Percentiles rank a stretch among this genome's conserved stretches.
These are phyloP conservation scores for Populus euphratica DNA, from an alignment of 345 rosid species.

Conservation along the genomic window DNA sequence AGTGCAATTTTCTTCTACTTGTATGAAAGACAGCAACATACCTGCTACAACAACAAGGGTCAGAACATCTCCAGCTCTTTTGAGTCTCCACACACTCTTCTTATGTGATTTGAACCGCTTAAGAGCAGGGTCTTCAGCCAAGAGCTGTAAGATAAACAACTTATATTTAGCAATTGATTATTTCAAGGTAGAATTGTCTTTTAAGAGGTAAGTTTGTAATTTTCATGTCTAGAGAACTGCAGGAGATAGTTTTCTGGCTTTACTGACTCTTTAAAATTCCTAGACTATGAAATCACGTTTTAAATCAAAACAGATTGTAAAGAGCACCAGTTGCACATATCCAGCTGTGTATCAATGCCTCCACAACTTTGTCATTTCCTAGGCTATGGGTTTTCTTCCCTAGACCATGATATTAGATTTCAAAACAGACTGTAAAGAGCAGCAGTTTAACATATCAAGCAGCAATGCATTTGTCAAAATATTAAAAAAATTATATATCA, in stretches of 20 bases:
- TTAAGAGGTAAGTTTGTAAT: background rate
- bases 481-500: background rate
- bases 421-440: background rate
- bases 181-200: background rate
- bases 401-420: background rate
- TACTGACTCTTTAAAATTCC: background rate
- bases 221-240: background rate
- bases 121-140: conserved; percentile 72
- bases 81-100: conserved; percentile 50
- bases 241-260: background rate
- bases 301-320: background rate
- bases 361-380: background rate
- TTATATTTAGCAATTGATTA: background rate
- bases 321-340: background rate
- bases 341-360: background rate
- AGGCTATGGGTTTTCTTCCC: background rate
- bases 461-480: background rate
- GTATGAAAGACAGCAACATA: conserved; percentile 20
- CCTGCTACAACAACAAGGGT: conserved; percentile 85
- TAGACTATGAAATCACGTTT: background rate
- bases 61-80: conserved; percentile 76
- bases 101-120: conserved; percentile 73
- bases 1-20: background rate
- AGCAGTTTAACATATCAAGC: background rate
- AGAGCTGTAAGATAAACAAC: conserved; percentile 48